Conservation (phyloP, 1,284 basidiomycete species). For the Boletus hoseneyae region DNA sequence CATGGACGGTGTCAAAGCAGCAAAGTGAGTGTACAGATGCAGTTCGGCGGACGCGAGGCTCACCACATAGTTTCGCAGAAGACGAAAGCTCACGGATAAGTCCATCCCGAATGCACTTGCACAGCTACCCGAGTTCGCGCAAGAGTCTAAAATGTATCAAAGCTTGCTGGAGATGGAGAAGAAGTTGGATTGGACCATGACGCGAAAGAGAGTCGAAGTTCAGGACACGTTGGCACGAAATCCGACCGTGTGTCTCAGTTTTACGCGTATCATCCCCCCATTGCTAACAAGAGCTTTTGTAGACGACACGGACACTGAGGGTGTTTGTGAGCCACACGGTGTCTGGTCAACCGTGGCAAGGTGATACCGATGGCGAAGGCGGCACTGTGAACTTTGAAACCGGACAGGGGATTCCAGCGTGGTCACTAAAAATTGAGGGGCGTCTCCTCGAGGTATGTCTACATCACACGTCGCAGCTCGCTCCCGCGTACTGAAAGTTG, state of each 20-base stretch:
- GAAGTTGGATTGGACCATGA: constrained; percentile 94
- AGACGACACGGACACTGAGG: constrained; percentile 85
- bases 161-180: constrained; percentile 87
- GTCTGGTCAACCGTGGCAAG: constrained; percentile 84
- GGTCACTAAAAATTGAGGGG: constrained; percentile 88
- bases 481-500: not conserved
- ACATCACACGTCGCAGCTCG: not conserved
- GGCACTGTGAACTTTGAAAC: constrained; percentile 46
- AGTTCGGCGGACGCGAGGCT: not conserved
- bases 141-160: constrained; percentile 84
- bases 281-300: not conserved
- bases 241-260: constrained; percentile 45
- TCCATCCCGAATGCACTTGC: constrained; percentile 68
- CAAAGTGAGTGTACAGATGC: constrained; percentile 30
- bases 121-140: constrained; percentile 66
- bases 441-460: constrained; percentile 71
- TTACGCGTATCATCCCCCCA: not conserved
- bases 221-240: constrained; percentile 72
- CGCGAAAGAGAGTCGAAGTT: constrained; percentile 86
- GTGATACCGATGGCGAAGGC: constrained; percentile 33
- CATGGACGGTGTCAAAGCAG: constrained; percentile 35
- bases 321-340: constrained; percentile 89
- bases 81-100: constrained; percentile 79
- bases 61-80: constrained; percentile 40
- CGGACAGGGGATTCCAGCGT: constrained; percentile 84